Evolutionary conservation across 495 filamentous ascomycete species (phyloP).

Genomic region (Darksidea phi): DNA sequence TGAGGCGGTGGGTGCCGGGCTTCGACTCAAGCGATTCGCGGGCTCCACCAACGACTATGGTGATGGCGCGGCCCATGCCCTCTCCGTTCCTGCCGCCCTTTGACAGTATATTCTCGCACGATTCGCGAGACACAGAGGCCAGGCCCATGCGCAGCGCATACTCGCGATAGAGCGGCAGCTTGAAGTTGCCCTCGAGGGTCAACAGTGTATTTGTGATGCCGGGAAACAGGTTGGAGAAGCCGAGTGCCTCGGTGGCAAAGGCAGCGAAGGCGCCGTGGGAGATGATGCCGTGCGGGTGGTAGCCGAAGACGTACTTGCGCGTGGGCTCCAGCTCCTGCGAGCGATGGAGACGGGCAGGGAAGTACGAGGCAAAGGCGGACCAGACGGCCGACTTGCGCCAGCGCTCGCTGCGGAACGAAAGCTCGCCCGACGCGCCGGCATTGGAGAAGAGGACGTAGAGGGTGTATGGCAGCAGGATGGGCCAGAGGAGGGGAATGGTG

Average conservation of each 20-base stretch:
- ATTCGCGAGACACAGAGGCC: constrained; percentile 84
- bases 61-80: constrained; percentile 94
- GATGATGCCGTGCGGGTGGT: constrained; percentile 97
- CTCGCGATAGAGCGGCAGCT: constrained; percentile 89
- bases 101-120: constrained; percentile 80
- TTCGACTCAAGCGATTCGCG: constrained; percentile 85
- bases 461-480: constrained; percentile 84
- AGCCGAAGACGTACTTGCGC: constrained; percentile 96
- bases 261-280: constrained; percentile 91
- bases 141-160: constrained; percentile 85
- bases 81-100: constrained; percentile 73
- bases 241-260: constrained; percentile 86
- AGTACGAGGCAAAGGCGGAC: constrained; percentile 89
- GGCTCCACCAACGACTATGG: constrained; percentile 91
- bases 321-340: constrained; percentile 74
- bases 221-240: constrained; percentile 86
- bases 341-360: constrained; percentile 83
- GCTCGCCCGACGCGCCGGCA: constrained; percentile 67
- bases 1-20: constrained; percentile 69
- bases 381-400: constrained; percentile 74
- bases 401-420: constrained; percentile 69
- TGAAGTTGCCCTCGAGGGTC: constrained; percentile 91
- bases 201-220: constrained; percentile 93
- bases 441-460: constrained; percentile 79
- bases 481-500: constrained; percentile 88